Conservation (phyloP, 495 filamentous ascomycete species). For the Cladorrhinum samala region DNA sequence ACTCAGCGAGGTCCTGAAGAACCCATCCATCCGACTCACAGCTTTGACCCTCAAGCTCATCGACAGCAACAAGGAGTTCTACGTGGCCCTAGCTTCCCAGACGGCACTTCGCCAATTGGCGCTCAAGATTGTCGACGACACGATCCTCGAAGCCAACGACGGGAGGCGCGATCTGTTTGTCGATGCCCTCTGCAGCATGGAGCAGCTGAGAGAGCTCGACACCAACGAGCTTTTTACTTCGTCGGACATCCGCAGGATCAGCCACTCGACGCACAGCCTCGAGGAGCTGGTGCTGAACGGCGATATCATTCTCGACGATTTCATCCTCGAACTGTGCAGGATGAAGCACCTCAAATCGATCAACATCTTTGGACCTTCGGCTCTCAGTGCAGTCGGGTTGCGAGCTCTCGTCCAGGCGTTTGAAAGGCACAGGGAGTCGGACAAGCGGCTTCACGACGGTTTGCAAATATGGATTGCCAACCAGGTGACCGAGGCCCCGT, state of each 20-base stretch:
- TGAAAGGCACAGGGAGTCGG: neutral
- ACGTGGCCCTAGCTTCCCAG: constrained; percentile 21
- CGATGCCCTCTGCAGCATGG: constrained; percentile 38
- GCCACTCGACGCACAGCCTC: constrained; percentile 37
- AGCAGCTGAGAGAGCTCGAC: constrained; percentile 24
- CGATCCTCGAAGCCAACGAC: constrained; percentile 34
- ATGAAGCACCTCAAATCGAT: neutral
- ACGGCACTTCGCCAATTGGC: constrained; percentile 25
- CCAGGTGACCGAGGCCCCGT: constrained; percentile 17
- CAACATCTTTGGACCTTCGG: neutral
- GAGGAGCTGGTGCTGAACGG: constrained; percentile 53
- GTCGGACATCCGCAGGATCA: constrained; percentile 14
- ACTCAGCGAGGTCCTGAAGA: constrained; percentile 44
- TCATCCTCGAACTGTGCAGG: constrained; percentile 17
- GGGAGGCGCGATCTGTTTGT: constrained; percentile 37
- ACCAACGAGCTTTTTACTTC: constrained; percentile 19
- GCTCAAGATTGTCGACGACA: constrained; percentile 46
- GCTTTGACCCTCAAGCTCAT: constrained; percentile 18
- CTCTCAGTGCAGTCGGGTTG: neutral
- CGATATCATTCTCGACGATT: constrained; percentile 47
- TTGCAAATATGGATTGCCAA: constrained; percentile 23
- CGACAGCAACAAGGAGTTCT: constrained; percentile 15
- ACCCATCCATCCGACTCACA: constrained; percentile 22
- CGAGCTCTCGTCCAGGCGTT: neutral
- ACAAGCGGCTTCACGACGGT: constrained; percentile 8